Base-by-base conservation (phyloP, 2,329 filamentous ascomycete genomes). In the Penicillium sp. region DNA sequence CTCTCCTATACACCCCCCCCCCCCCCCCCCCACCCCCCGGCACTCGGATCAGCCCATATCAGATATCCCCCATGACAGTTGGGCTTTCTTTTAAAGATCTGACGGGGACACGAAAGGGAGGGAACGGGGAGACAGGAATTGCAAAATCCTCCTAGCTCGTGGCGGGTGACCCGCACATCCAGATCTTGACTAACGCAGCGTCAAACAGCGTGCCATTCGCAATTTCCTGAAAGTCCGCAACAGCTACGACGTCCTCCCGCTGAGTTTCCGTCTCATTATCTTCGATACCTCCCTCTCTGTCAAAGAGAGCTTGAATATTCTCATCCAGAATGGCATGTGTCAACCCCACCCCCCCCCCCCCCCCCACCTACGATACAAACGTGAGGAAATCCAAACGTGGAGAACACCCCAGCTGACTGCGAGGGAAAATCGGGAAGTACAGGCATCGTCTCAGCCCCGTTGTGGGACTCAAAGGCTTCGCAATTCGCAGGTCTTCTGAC, bases 381-480 rank as follows among this genome's bases (percentile, higher is more conserved):
- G 15, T 27, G 25, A 27, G 15, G 37, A 12, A 31, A 9, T 18
- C 7, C 26, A 6, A 20, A 15, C 25, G 7, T 27, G 29, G 29
- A 29, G 33, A 25, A 43, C 37, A 41, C 23, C 26, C 49, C 46
- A 42, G 59, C 59, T 67, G 54, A 70, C 63, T 56, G 51, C 22
- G 20, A 55, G 26, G 49, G 53, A 25, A 29, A 49, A 59, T 56
- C 58, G 54, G 57, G 58, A 62, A 56, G 58, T 69, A 59, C 61
- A 97, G 93, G 90, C 69, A 99, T 99, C 72, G 94, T 99, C 53
- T 99, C 94, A 27, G 94, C 94, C 50, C 94, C 94, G 49, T 80
- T 99, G 62, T 99, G 94, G 94, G 92, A 99, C 75, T 97, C 93
- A 25, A 88, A 89, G 62, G 90, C 88, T 4, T 96, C 92, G 25